Evolutionary conservation across 164 flowering plant species (phyloP).

Genomic region (Berberis thunbergii): DNA sequence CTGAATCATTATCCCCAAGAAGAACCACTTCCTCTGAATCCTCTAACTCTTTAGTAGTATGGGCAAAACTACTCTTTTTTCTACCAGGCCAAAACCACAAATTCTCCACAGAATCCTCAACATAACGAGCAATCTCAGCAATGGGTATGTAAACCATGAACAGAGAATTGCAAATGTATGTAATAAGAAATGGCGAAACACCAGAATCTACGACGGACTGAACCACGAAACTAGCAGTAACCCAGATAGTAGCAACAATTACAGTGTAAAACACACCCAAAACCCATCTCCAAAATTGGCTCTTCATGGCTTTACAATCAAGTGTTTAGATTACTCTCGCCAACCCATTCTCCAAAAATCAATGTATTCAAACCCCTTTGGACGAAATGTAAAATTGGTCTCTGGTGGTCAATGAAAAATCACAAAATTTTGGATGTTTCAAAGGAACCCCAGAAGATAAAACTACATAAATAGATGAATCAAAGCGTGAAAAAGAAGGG

Average conservation of each 20-base stretch:
- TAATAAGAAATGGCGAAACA: slow-evolving; percentile 85
- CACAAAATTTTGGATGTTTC: too few species aligned
- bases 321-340: neutral
- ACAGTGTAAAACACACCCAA: slow-evolving; percentile 69
- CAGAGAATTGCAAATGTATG: slow-evolving; percentile 90
- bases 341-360: too few species aligned
- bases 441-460: too few species aligned
- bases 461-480: too few species aligned
- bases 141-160: slow-evolving; percentile 73
- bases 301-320: slow-evolving; percentile 29
- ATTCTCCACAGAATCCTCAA: slow-evolving; percentile 53
- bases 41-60: slow-evolving; percentile 11
- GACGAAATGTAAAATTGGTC: too few species aligned
- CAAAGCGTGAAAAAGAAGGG: too few species aligned
- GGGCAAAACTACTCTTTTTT: slow-evolving; percentile 8
- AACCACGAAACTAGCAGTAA: slow-evolving; percentile 86
- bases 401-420: too few species aligned
- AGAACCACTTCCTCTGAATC: slow-evolving; percentile 59
- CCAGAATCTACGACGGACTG: slow-evolving; percentile 86
- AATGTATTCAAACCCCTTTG: too few species aligned
- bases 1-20: slow-evolving; percentile 30
- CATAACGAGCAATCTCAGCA: slow-evolving; percentile 59
- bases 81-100: slow-evolving; percentile 34
- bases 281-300: slow-evolving; percentile 57
- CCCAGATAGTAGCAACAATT: slow-evolving; percentile 77